Base-by-base conservation (phyloP, 2,329 filamentous ascomycete genomes). In the Eutypella sp. region DNA sequence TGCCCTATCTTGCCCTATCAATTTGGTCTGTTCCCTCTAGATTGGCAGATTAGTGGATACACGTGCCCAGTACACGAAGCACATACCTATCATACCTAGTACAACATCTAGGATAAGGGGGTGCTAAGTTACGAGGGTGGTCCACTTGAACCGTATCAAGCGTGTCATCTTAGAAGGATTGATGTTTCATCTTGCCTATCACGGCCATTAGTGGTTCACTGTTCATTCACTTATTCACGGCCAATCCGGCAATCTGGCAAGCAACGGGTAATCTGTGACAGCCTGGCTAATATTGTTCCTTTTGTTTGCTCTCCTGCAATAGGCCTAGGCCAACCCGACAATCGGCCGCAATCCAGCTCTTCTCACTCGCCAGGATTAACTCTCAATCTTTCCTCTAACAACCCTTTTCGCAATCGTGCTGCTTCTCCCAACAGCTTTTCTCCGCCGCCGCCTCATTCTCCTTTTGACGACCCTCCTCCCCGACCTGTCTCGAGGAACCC, bases 311-410 rank as follows among this genome's bases (percentile, higher is more conserved):
- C n/a, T n/a, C 46, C 52, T 61, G 54, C 55, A 49, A 41, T 48
- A 42, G 53, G 47, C 52, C 64, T 64, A 71, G 69, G 66, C 58
- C 67, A 67, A 44, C 56, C 57, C 55, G 48, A 54, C 47, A 52
- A 53, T 50, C 53, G 67, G 57, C 74, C 19, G 36, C 18, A 11
- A 6, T 22, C 36, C 15, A 22, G 19, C 10, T 39, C 36, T 8
- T 37, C 34, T 37, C 69, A 54, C 76, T 78, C 56, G 66, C 76
- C 53, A 39, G 75, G 74, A 55, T 72, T 85, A 62, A 72, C 78
- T 45, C 70, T 85, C 64, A 85, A 82, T 67, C 78, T 90, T 60
- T 83, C 84, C 66, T 90, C 86, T 65, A 90, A 90, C 76, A 91
- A 91, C 64, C 87, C 87, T 51, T 91, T 81, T 60, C 84, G 86